Percentiles rank a stretch among this genome's conserved stretches.
Evolutionary conservation across 208 protist species (phyloP).

Genomic region (Herpetomonas tarakana): DNA sequence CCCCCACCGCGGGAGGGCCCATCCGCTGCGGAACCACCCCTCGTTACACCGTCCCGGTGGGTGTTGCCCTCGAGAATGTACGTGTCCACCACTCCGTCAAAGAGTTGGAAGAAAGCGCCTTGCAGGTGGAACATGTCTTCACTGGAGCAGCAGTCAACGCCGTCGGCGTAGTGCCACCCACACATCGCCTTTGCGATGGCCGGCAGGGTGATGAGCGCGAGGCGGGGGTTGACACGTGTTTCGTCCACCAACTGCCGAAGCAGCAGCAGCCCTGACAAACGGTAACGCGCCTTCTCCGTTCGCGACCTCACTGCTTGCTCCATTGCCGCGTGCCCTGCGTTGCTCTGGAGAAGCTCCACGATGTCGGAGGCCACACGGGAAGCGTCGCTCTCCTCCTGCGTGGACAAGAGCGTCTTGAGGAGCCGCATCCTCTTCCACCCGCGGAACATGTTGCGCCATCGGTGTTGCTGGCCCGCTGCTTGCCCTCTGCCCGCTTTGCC

Average conservation of each 20-base stretch:
- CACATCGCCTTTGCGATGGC: constrained; percentile 74
- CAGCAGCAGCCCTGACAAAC: constrained; percentile 69
- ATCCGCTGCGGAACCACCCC: too few relatives aligned
- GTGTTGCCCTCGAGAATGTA: constrained; percentile 12
- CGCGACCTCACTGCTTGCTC: constrained; percentile 49
- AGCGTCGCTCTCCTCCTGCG: constrained; percentile 47
- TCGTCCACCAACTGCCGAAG: constrained; percentile 79
- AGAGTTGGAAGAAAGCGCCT: constrained; percentile 73
- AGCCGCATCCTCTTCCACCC: constrained; percentile 75
- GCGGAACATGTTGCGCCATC: constrained; percentile 81
- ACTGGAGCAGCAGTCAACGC: constrained; percentile 79
- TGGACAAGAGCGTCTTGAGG: constrained; percentile 65
- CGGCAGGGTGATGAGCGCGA: constrained; percentile 66
- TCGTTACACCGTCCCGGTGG: background rate
- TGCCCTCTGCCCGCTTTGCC: constrained; percentile 5
- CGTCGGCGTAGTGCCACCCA: constrained; percentile 82
- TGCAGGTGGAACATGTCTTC: constrained; percentile 76
- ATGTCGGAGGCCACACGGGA: constrained; percentile 36
- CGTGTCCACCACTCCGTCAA: constrained; percentile 41
- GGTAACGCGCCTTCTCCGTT: constrained; percentile 59
- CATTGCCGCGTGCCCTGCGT: constrained; percentile 45
- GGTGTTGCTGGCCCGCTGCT: constrained; percentile 36
- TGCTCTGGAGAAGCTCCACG: constrained; percentile 69
- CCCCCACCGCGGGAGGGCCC: too few relatives aligned
- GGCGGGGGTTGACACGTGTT: constrained; percentile 36